Evolutionary conservation across 2,329 filamentous ascomycete species (phyloP).

Genomic region (Colletotrichum sp.): DNA sequence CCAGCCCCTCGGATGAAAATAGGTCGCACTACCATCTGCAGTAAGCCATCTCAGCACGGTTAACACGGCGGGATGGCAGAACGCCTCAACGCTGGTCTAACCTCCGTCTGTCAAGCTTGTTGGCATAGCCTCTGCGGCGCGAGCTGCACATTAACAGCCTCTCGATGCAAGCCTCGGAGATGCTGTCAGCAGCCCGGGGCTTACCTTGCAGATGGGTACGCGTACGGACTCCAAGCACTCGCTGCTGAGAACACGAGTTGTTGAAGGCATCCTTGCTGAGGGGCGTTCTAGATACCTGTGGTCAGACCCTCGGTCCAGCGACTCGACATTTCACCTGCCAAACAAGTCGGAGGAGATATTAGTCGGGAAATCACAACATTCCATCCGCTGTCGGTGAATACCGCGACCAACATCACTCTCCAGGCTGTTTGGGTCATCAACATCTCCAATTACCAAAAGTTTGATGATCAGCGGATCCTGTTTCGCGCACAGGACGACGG

Average conservation of each 20-base stretch:
- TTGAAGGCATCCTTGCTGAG: neutral
- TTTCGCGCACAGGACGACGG: constrained; percentile 6
- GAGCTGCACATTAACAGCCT: neutral
- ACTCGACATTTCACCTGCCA: neutral
- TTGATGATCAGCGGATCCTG: constrained; percentile 2
- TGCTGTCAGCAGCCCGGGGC: neutral
- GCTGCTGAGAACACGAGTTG: neutral
- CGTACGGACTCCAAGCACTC: neutral
- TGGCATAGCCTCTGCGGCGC: neutral
- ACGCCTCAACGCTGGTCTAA: neutral
- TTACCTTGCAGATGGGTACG: neutral
- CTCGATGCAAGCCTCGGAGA: neutral
- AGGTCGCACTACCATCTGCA: neutral
- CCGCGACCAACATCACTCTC: neutral
- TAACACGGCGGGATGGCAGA: neutral
- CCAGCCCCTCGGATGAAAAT: neutral
- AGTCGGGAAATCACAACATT: neutral
- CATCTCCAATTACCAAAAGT: neutral
- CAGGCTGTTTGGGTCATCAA: neutral
- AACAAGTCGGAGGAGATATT: neutral
- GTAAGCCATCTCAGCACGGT: neutral
- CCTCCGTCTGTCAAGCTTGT: neutral
- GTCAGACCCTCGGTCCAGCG: neutral
- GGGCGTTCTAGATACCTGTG: neutral
- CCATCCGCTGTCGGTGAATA: neutral